Evolutionary conservation across 192 early-diverging fungal species (phyloP).

Genomic region (Physocladia obscura): DNA sequence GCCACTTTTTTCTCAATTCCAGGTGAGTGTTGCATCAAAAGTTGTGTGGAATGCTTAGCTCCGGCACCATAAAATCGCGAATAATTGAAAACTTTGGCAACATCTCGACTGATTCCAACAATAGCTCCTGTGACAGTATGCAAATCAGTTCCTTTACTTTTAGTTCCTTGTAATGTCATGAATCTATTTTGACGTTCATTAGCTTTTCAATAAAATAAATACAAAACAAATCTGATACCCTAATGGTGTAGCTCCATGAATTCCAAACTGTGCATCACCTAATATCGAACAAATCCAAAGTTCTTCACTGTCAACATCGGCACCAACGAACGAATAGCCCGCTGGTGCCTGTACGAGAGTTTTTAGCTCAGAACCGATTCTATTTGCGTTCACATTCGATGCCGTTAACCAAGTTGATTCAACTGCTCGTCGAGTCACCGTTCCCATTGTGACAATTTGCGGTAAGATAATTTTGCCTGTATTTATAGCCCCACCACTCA

Average conservation of each 20-base stretch:
- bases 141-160: constrained; percentile 82
- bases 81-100: constrained; percentile 96
- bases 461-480: constrained; percentile 75
- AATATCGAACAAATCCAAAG: constrained; percentile 94
- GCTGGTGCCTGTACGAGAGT: constrained; percentile 77
- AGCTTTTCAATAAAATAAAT: no score
- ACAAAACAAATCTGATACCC: no score
- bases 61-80: constrained; percentile 94
- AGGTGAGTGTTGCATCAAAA: constrained; percentile 79
- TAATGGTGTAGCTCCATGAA: constrained; percentile 88
- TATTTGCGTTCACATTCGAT: constrained; percentile 83
- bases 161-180: constrained; percentile 97
- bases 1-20: constrained; percentile 68
- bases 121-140: constrained; percentile 91
- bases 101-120: constrained; percentile 80
- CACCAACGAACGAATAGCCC: constrained; percentile 87
- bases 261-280: constrained; percentile 89
- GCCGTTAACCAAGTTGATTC: constrained; percentile 96
- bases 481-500: background rate
- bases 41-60: constrained; percentile 71
- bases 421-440: constrained; percentile 88
- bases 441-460: constrained; percentile 89
- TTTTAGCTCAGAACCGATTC: constrained; percentile 93
- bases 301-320: constrained; percentile 96
- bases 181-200: no score